Conservation (phyloP, 345 rosid genomes). For the Euphorbia tirucalli region DNA sequence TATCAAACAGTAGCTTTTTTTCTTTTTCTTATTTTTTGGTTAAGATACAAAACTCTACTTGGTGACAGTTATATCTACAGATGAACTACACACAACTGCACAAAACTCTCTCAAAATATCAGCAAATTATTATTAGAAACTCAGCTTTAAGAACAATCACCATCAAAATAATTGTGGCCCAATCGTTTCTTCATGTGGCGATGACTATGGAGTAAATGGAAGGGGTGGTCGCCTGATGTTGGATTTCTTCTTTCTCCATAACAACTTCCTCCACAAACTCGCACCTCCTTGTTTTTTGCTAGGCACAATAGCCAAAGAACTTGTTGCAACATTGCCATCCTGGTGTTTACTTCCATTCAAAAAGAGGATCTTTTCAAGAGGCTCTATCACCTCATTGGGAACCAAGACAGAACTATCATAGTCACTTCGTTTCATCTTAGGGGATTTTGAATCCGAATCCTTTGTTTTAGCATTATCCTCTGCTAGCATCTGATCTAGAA, state of each 20-base stretch:
- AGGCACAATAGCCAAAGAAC: conserved; percentile 55
- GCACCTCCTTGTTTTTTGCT: conserved; percentile 44
- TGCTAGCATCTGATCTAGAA: conserved; percentile 80
- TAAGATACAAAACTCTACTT: background rate
- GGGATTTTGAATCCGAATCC: conserved; percentile 16
- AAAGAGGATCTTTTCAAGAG: conserved; percentile 35
- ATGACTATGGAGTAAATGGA: conserved; percentile 29
- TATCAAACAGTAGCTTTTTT: too few species aligned
- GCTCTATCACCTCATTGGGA: conserved; percentile 34
- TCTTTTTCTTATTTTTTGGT: background rate
- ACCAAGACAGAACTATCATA: conserved; percentile 26
- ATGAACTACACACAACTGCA: conserved; percentile 14
- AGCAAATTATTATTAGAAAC: conserved; percentile 1
- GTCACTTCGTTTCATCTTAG: conserved; percentile 22
- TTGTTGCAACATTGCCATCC: conserved; percentile 26
- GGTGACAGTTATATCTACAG: conserved; percentile 22
- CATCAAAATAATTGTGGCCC: background rate
- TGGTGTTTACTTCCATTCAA: conserved; percentile 11
- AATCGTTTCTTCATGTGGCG: background rate
- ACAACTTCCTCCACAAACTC: conserved; percentile 68
- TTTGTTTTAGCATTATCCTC: conserved; percentile 46
- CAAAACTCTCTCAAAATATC: conserved; percentile 10
- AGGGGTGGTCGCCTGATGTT: conserved; percentile 41
- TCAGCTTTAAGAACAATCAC: background rate
- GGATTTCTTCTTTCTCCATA: conserved; percentile 57